These are phyloP conservation scores for Sordariomycetes sp. DNA, from an alignment of 2,329 filamentous ascomycete genomes.

Conservation along the genomic window DNA sequence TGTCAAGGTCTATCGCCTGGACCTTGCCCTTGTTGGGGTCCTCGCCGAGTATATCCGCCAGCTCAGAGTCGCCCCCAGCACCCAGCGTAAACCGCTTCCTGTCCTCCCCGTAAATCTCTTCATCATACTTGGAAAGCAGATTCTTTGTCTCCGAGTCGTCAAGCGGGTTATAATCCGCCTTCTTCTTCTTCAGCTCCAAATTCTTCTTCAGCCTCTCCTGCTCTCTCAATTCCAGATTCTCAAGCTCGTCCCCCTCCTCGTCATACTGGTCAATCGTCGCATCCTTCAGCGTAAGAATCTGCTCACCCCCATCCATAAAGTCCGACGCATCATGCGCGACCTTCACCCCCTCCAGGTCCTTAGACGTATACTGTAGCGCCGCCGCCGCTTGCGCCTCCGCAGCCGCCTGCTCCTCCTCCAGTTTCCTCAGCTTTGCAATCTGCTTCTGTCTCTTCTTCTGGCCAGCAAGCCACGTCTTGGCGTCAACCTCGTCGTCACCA, in stretches of 20 bases:
- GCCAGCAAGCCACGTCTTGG: conserved; percentile 73
- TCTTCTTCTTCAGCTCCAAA: conserved; percentile 80
- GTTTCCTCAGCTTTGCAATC: conserved; percentile 61
- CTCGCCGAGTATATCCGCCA: conserved; percentile 39
- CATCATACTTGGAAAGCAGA: conserved; percentile 85
- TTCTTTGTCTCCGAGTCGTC: conserved; percentile 50
- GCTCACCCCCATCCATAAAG: conserved; percentile 73
- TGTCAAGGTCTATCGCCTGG: conserved; percentile 54
- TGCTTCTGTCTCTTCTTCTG: conserved; percentile 93
- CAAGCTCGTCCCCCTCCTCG: conserved; percentile 81
- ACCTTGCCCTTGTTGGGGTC: conserved; percentile 41
- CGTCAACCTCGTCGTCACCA: conserved; percentile 49
- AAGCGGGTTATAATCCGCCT: conserved; percentile 76
- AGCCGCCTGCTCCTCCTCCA: conserved; percentile 66
- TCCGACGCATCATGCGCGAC: conserved; percentile 77
- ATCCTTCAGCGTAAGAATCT: conserved; percentile 91
- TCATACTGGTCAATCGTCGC: conserved; percentile 72
- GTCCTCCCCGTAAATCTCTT: conserved; percentile 87
- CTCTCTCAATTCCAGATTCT: conserved; percentile 61
- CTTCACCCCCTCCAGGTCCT: conserved; percentile 79
- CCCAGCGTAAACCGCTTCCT: conserved; percentile 79
- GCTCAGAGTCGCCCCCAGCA: conserved; percentile 56
- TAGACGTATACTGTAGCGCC: conserved; percentile 60
- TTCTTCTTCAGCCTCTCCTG: conserved; percentile 61
- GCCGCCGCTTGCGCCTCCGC: conserved; percentile 54